Conservation (phyloP, 805 yeast species). For the Spathaspora passalidarum region DNA sequence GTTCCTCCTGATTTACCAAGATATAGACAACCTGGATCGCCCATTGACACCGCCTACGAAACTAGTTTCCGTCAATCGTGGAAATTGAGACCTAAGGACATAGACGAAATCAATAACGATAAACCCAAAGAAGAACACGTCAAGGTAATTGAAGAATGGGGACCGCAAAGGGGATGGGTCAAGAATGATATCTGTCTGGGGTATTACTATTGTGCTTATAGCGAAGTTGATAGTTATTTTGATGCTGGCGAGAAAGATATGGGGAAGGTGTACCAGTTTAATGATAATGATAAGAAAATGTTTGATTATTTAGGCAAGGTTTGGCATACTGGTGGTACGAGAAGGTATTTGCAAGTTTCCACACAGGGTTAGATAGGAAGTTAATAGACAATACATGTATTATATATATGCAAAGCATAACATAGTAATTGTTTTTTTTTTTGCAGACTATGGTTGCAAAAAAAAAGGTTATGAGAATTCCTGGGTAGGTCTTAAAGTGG, state of each 20-base stretch:
- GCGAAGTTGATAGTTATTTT: slow-evolving; percentile 19
- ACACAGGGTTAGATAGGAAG: neutral
- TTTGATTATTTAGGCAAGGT: slow-evolving; percentile 33
- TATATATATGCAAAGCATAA: neutral
- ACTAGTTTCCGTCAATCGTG: slow-evolving; percentile 13
- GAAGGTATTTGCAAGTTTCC: neutral
- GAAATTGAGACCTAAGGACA: slow-evolving; percentile 24
- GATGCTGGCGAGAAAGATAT: slow-evolving; percentile 1
- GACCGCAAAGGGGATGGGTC: slow-evolving; percentile 45
- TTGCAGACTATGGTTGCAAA: too few relatives aligned
- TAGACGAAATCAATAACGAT: slow-evolving; percentile 26
- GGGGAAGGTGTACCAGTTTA: slow-evolving; percentile 9
- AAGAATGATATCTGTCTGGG: slow-evolving; percentile 32
- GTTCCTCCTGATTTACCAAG: slow-evolving; percentile 40
- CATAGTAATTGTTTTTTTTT: too few relatives aligned
- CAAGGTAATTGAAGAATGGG: slow-evolving; percentile 19
- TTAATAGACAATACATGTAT: neutral
- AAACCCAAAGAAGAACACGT: slow-evolving; percentile 8
- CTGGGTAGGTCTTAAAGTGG: too few relatives aligned
- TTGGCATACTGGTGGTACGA: slow-evolving; percentile 23
- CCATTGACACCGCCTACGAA: slow-evolving; percentile 20
- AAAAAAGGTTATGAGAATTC: too few relatives aligned
- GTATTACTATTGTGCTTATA: slow-evolving; percentile 41
- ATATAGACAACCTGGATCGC: slow-evolving; percentile 22
- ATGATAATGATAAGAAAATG: slow-evolving; percentile 9